Base-by-base conservation (phyloP, 2,329 filamentous ascomycete species). In the Geosmithia morbida region DNA sequence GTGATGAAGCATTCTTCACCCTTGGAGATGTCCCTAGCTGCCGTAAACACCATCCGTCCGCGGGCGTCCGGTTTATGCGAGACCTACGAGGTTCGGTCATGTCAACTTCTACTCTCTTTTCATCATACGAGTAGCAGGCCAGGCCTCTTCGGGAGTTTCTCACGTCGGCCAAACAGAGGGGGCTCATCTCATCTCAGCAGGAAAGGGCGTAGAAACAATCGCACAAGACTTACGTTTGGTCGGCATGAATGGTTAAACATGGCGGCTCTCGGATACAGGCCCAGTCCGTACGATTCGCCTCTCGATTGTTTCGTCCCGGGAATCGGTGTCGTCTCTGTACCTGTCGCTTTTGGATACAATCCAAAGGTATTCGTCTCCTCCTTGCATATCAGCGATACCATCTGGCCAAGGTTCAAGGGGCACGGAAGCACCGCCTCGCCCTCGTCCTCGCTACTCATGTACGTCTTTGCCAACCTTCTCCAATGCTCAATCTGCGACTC, bases 291-390 rank as follows among this genome's bases (percentile, higher is more conserved):
- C 0, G 49, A 51, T 43, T 58, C 51, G 16, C 57, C 57, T 48
- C 57, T 49, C 1, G 51, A 42, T 2, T 44, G 33, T 19, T 46
- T 18, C 10, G 43, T 17, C 14, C n/a, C 5, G 43, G 48, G 33
- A 37, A 5, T 37, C 33, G 33, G 33, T 16, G 11, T 45, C 10
- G 48, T 45, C 3, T 53, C 47, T 18, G 54, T 55, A 0, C 57
- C 57, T 1, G 57, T 59, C 0, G 50, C 17, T 10, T 48, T 51
- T 4, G 52, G 53, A 39, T 59, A 59, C 11, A 59, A 49, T 0
- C 57, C 57, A 45, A 59, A 59, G 0, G 57, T 59, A 18, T 59
- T 59, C 10, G 57, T 59, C 40, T 59, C 57, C 20, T 59, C 57
- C 40, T 55, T 58, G 48, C 57, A 59, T 22, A 59, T 48, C 10